phyloP scores from a whole-genome alignment of 2,329 filamentous ascomycete species.

The Hypoxylon sp. region DNA sequence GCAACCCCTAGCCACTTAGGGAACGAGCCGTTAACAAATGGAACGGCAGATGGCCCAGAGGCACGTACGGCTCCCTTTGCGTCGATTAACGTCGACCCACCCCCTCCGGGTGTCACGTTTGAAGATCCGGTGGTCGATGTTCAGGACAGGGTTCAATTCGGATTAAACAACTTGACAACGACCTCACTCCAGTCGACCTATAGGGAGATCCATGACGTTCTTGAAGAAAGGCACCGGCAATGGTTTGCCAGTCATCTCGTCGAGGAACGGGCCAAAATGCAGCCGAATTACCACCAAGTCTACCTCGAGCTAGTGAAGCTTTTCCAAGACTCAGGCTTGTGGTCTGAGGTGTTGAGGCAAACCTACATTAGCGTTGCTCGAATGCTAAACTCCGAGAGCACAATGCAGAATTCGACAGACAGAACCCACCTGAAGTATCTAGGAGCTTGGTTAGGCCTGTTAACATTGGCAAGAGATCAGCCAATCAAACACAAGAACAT shows the following conservation, averaged over 20 bases:
- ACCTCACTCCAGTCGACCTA: slow-evolving; percentile 88
- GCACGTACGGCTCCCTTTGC: slow-evolving; percentile 78
- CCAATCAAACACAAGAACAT: slow-evolving; percentile 97
- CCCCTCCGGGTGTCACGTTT: slow-evolving; percentile 71
- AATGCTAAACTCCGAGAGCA: slow-evolving; percentile 90
- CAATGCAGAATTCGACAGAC: slow-evolving; percentile 85
- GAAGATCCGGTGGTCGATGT: slow-evolving; percentile 87
- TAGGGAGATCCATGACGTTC: slow-evolving; percentile 79
- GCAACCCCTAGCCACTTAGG: slow-evolving; percentile 53
- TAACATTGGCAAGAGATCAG: slow-evolving; percentile 93
- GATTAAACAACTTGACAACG: slow-evolving; percentile 95
- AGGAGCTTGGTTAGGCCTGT: slow-evolving; percentile 89
- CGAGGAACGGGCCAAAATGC: slow-evolving; percentile 95
- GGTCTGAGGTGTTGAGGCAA: slow-evolving; percentile 90
- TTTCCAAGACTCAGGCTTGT: slow-evolving; percentile 82
- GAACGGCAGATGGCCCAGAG: slow-evolving; percentile 76
- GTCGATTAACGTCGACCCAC: slow-evolving; percentile 81
- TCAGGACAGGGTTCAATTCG: slow-evolving; percentile 94
- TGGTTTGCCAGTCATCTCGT: slow-evolving; percentile 98
- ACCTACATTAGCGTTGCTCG: slow-evolving; percentile 89
- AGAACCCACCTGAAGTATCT: slow-evolving; percentile 92
- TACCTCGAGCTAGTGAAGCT: slow-evolving; percentile 91
- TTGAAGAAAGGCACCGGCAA: slow-evolving; percentile 86
- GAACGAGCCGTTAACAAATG: slow-evolving; percentile 73
- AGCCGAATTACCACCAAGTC: slow-evolving; percentile 94